Evolutionary conservation across 441 rosid genomes (phyloP), one percentile per base, ranked within the genome.

Genomic region (Manihot esculenta): DNA sequence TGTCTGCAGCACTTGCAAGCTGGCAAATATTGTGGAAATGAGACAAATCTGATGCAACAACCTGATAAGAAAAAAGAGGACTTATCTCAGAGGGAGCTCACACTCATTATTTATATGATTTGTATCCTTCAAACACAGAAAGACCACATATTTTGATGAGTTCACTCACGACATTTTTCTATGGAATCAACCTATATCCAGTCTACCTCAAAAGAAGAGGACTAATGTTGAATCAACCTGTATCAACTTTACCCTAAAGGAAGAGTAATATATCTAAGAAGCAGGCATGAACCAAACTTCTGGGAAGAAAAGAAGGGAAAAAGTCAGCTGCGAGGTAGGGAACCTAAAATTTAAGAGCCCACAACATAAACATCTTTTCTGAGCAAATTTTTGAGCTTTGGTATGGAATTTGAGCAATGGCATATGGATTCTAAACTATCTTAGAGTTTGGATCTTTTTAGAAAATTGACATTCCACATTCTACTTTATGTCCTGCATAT

Each of bases 1-100:
- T 77, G 70, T 83, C 89, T 33, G 77, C 67, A 24, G 84, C 78
- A 69, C 72, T 86, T 38, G 88, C 90, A 49, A 91, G 76, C 72
- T 88, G 90, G 79, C 90, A 91, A 53, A 87, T 76, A 76, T 74
- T 76, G 38, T 38, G 65, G 72, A 76, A 61, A 77, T 54, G 76
- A 54, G 79, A 68, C 27, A 76, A 51, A 73, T 82, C 96, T 70
- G 70, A 66, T 2, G 96, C 94, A 71, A 79, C 21, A 77, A 80
- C 93, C 97, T 91, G 77, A 47, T 59, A 79, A n/a, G 11, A 51
- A 49, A 55, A 70, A 53, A 44, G 12, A 14, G 55, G 23, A 63
- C 41, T 17, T 17, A 58, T 48, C 65, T 64, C 5, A 72, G 56
- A 44, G 50, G 58, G 8, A 10, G 33, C 20, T 45, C 41, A 69